Base-by-base conservation (phyloP, 257 asterid species). In the Nicotiana benthamiana region DNA sequence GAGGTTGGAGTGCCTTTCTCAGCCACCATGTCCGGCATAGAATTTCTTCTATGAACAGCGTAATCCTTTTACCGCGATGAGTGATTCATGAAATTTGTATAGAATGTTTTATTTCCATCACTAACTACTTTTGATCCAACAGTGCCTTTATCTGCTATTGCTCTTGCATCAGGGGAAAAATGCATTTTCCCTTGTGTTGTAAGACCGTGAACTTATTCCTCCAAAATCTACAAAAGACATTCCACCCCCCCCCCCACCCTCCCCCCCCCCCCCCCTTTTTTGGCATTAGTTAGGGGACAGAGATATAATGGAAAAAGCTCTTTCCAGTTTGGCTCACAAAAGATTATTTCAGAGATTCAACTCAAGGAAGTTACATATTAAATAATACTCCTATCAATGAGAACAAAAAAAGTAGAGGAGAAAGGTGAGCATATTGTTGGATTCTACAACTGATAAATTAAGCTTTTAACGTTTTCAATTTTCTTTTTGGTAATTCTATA, bases 81-180 rank as follows among this genome's bases (percentile, higher is more conserved):
- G 36, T 52, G 84, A 84, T 86, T 86, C 83, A 68, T 81, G 30
- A 80, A 75, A 46, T 48, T 63, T 80, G 86, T 84, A 63, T 64
- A 83, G 65, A 72, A 79, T 66, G 83, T 30, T 56, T 81, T 88
- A 72, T 59, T 84, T 64, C 75, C 80, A 80, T 75, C 76, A 79
- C 56, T 78, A 77, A 83, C 87, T 72, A 80, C 89, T 79, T 83
- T 86, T 5, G 86, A 75, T 66, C 61, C 51, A 67, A 75, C 81
- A 57, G 85, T 9, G 74, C 43, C 62, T 75, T 80, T 72, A 85
- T 77, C 52, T 83, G 51, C 46, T 32, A 75, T 81, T 4, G 86
- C 85, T 83, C 87, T 88, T 6, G 95, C 84, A 52, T 84, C 86
- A 75, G 80, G 89, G 65, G 91, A 92, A 85, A 88, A 87, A 67